phyloP scores from a whole-genome alignment of 345 rosid species.

The Eucalyptus brandiana region DNA sequence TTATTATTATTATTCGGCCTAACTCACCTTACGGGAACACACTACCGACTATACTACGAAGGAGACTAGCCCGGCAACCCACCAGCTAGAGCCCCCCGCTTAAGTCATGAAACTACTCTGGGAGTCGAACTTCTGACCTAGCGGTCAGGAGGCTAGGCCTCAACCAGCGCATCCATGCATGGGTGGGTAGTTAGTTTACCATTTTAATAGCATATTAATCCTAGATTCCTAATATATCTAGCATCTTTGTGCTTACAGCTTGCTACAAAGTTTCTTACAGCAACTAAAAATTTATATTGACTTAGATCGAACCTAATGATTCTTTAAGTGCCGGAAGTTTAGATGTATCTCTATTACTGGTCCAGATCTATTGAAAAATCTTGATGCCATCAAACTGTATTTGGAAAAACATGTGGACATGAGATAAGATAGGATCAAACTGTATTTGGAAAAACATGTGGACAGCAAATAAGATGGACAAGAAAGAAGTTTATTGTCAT shows the following conservation, averaged over 20 bases:
- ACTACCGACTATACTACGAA: rapidly evolving
- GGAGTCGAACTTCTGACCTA: too few species aligned
- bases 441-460: not conserved
- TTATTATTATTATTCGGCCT: too few species aligned
- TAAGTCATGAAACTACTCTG: too few species aligned
- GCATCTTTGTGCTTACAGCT: not conserved
- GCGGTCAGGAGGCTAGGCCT: too few species aligned
- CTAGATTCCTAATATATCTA: not conserved
- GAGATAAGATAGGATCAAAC: too few species aligned
- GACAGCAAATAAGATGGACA: not conserved
- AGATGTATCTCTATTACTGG: too few species aligned
- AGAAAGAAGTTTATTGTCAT: not conserved
- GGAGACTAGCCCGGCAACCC: too few species aligned
- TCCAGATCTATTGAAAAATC: too few species aligned
- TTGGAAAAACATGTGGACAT: too few species aligned
- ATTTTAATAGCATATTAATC: not conserved
- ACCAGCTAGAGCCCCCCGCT: rapidly evolving
- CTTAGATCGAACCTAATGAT: not conserved
- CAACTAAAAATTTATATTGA: not conserved
- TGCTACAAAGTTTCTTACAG: not conserved
- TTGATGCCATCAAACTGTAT: too few species aligned
- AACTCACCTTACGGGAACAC: too few species aligned
- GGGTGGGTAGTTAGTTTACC: not conserved
- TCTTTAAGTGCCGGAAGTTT: not conserved
- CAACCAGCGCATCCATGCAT: too few species aligned